These are phyloP conservation scores for Microsporum ferrugineum DNA, from an alignment of 2,329 filamentous ascomycete genomes.

Conservation along the genomic window DNA sequence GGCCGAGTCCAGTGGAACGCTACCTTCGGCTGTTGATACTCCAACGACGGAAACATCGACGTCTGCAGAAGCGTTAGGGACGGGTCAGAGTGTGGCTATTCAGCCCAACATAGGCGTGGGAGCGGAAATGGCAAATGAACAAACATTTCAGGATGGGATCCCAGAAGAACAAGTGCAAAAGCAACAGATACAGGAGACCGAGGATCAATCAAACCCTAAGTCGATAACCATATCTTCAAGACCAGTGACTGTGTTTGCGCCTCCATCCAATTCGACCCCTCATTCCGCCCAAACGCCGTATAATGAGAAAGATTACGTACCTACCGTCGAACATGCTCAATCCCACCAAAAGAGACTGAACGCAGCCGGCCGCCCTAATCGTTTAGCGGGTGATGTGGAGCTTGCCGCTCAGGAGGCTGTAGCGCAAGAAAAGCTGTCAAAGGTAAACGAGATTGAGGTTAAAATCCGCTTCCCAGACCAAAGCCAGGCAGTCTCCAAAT, in stretches of 20 bases:
- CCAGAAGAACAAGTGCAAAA: conserved; percentile 4
- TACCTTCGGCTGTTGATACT: not conserved
- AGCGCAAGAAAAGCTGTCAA: conserved; percentile 53
- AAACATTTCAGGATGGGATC: not conserved
- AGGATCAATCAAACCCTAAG: conserved; percentile 9
- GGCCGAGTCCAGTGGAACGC: conserved; percentile 11
- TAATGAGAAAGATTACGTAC: conserved; percentile 66
- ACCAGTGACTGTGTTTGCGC: conserved; percentile 59
- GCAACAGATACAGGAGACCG: conserved; percentile 1
- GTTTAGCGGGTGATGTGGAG: conserved; percentile 73
- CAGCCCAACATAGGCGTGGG: conserved; percentile 8
- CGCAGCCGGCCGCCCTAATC: conserved; percentile 63
- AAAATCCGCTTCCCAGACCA: conserved; percentile 84
- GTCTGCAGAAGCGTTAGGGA: conserved; percentile 10
- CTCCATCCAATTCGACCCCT: conserved; percentile 63
- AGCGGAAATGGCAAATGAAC: conserved; percentile 6
- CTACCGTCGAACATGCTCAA: conserved; percentile 75
- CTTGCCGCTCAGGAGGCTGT: conserved; percentile 57
- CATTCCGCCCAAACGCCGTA: conserved; percentile 57
- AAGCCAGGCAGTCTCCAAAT: conserved; percentile 60
- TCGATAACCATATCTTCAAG: conserved; percentile 32
- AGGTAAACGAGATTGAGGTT: conserved; percentile 57
- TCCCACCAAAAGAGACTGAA: conserved; percentile 64
- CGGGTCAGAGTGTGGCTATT: conserved; percentile 10
- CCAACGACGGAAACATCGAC: conserved; percentile 5